Evolutionary conservation across 306 rosid genomes (phyloP), one percentile per base, ranked within the genome.

Genomic region (Nissolia schottii): DNA sequence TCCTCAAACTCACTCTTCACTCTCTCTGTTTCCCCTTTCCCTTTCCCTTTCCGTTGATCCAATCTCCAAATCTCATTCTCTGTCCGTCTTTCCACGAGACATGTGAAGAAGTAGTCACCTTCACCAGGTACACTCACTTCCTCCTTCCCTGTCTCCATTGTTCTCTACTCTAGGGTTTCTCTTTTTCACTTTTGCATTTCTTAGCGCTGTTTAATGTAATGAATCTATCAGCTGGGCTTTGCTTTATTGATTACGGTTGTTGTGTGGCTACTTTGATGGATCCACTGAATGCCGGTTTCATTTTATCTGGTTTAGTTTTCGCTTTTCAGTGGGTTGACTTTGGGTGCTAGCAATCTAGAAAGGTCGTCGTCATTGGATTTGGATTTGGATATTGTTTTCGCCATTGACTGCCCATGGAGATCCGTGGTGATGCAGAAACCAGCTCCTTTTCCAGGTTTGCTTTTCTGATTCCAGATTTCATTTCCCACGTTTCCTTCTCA

Each of bases 371-470:
- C 9, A 60, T 76, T 73, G 20, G 69, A 51, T 67, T 45, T 45
- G 51, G 51, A 45, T 45, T 6, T 64, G 40, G 82, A 74, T 82
- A 70, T 53, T 59, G 7, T 53, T 45, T 16, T 49, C 62, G 7
- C 32, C 32, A 28, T 71, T 43, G 4, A 18, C 78, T 46, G 19
- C 43, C 82, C 70, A 91, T 88, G 99, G 96, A 94, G 37, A 86
- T 80, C 74, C 86, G 83, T 43, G 60, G 50, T 20, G 96, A 91
- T 71, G 67, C 87, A 43, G 92, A 90, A 56, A 62, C 73, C 1
- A 80, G 67, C 62, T 54, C 85, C 8, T 69, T 38, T 64, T 32
- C 73, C 48, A 91, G 99, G 97, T 45, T 45, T 6, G 6, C 7
- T 34, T 34, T 34, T 34, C 7, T 34, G 5, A 5, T 90, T 73